These are phyloP conservation scores for Fusarium nurragi DNA, from an alignment of 2,329 filamentous ascomycete genomes.

Conservation along the genomic window DNA sequence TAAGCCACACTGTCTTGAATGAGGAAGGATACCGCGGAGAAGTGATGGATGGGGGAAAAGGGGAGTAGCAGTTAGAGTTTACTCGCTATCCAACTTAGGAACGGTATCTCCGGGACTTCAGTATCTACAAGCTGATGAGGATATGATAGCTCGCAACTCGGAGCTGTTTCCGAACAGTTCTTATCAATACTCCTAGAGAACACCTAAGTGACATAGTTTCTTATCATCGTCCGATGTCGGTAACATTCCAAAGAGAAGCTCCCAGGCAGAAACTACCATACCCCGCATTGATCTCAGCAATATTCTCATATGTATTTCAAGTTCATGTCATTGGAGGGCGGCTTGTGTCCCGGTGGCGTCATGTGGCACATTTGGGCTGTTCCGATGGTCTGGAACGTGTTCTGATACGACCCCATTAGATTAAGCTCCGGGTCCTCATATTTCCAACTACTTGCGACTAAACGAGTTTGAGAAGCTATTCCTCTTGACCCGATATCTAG, in stretches of 20 bases:
- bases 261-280: neutral
- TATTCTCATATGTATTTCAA: neutral
- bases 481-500: fast-evolving
- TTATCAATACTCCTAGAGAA: neutral
- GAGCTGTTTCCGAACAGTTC: neutral
- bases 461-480: fast-evolving
- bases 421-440: neutral
- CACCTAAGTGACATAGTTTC: neutral
- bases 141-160: neutral
- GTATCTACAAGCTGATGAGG: neutral
- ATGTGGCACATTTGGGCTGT: neutral
- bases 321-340: neutral
- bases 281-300: neutral
- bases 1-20: conserved; percentile 8
- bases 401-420: neutral
- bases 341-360: neutral
- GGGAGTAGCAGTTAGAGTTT: neutral
- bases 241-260: no score
- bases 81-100: neutral
- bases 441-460: neutral
- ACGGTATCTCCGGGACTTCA: no score
- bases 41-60: neutral
- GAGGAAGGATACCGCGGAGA: conserved; percentile 10
- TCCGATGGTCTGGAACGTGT: neutral
- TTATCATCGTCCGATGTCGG: no score